Percentiles rank a stretch among this genome's conserved stretches.
phyloP scores from a whole-genome alignment of 768 basidiomycete species.

The Hysterangium stoloniferum region DNA sequence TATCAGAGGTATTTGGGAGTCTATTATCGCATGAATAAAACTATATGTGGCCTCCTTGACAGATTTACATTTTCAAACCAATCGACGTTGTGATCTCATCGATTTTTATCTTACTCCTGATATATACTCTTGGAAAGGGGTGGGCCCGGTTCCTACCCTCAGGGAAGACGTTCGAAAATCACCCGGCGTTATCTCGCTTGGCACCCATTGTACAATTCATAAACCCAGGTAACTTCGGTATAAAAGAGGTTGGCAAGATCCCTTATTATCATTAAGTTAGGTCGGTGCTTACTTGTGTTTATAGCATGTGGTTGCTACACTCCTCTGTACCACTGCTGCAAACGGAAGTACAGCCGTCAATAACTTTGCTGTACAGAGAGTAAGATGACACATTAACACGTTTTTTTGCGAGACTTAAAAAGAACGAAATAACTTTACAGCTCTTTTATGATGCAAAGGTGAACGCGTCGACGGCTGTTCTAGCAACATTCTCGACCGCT shows the following conservation, averaged over 20 bases:
- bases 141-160: constrained; percentile 31
- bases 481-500: constrained; percentile 34
- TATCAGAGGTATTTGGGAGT: constrained; percentile 46
- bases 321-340: constrained; percentile 51
- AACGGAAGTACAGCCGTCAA: constrained; percentile 44
- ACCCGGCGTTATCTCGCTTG: constrained; percentile 30
- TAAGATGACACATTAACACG: constrained; percentile 23
- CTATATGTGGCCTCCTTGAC: not conserved
- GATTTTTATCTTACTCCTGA: constrained; percentile 49
- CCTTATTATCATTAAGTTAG: not conserved
- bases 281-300: not conserved
- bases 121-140: constrained; percentile 40
- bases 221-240: constrained; percentile 48
- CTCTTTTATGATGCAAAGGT: constrained; percentile 55
- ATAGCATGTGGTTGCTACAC: constrained; percentile 50
- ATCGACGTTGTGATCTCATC: constrained; percentile 42
- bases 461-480: constrained; percentile 44
- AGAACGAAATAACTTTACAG: constrained; percentile 22
- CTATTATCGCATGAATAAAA: too few relatives aligned
- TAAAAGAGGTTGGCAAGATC: constrained; percentile 46
- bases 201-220: constrained; percentile 37
- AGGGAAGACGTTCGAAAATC: constrained; percentile 31
- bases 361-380: constrained; percentile 56
- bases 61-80: constrained; percentile 60
- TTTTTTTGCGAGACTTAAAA: too few relatives aligned